Evolutionary conservation across 805 yeast species (phyloP).

Genomic region (Metschnikowia aberdeeniae): DNA sequence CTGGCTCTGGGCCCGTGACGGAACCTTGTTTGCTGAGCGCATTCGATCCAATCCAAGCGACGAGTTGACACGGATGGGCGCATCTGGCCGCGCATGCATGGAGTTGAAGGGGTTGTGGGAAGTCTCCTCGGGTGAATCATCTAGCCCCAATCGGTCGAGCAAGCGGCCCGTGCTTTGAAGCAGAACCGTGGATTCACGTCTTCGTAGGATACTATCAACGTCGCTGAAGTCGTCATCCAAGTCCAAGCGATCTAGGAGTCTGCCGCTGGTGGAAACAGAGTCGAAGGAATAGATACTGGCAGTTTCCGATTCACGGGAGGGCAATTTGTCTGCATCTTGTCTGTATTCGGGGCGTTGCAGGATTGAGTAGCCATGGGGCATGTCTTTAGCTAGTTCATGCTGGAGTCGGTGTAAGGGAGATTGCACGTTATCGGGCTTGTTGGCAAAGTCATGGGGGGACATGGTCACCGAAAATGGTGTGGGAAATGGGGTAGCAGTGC

Average conservation of each 20-base stretch:
- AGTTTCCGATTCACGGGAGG: neutral
- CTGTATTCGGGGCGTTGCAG: neutral
- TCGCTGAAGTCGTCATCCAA: conserved; percentile 17
- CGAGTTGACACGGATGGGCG: conserved; percentile 16
- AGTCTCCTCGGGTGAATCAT: conserved; percentile 19
- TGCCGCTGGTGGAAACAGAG: conserved; percentile 40
- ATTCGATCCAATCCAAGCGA: conserved; percentile 16
- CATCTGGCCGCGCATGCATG: conserved; percentile 6
- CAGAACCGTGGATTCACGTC: conserved; percentile 16
- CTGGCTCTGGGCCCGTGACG: conserved; percentile 8
- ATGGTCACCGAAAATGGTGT: neutral
- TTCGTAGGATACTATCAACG: conserved; percentile 12
- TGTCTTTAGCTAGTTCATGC: conserved; percentile 14
- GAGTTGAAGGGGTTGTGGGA: conserved; percentile 1
- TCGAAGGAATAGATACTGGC: conserved; percentile 43
- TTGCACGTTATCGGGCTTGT: conserved; percentile 10
- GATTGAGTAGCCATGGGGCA: neutral
- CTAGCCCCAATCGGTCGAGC: conserved; percentile 26
- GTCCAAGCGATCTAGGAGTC: conserved; percentile 32
- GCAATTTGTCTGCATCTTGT: neutral
- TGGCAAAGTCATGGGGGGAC: conserved; percentile 1
- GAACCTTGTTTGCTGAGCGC: conserved; percentile 8
- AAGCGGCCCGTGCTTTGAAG: conserved; percentile 14
- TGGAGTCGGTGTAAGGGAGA: conserved; percentile 19
- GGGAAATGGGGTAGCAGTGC: neutral